Base-by-base conservation (phyloP, 495 filamentous ascomycete species). In the Penicillium riverlandense region DNA sequence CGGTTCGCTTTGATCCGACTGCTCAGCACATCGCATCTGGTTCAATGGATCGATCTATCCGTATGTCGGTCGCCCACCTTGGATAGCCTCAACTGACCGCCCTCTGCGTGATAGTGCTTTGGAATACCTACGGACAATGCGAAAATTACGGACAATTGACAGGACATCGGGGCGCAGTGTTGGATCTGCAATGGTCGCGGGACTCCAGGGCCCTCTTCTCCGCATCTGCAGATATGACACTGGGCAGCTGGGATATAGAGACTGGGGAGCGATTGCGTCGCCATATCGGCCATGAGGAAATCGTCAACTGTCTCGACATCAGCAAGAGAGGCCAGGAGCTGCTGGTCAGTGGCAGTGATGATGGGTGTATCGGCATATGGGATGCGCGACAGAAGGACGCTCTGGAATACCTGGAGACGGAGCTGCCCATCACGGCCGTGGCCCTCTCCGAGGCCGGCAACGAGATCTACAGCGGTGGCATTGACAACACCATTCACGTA, bases 401-500 rank as follows among this genome's bases (percentile, higher is more conserved):
- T 1, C 75, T 87, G 33, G 86, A 94, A 48, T 92, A 84, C 58
- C 80, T 97, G 40, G 79, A 91, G 58, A 96, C 90, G 1, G 86
- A 94, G 40, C 92, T 95, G 40, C 92, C 94, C 6, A 82, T 99
- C 50, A 96, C 91, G 0, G 86, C 90, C 0, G 83, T 97, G 0
- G 88, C 91, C 4, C 63, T 96, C 7, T 84, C 90, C 5, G 90
- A 96, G 65, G 88, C 89, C 12, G 92, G 91, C 11, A 96, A 92
- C 59, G 94, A 99, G 66, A 77, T 99, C 7, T 99, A 90, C 61
- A 90, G 85, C 12, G 92, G 92, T 31, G 86, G 90, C 8, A 96
- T 99, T 44, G 92, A 97, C 61, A 95, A 96, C 52, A 89, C 94
- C 45, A 95, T 99, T 59, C 90, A 94, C 58, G 87, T 92, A 7